phyloP scores from a whole-genome alignment of 1,284 basidiomycete species.

The Prillingera fragicola region DNA sequence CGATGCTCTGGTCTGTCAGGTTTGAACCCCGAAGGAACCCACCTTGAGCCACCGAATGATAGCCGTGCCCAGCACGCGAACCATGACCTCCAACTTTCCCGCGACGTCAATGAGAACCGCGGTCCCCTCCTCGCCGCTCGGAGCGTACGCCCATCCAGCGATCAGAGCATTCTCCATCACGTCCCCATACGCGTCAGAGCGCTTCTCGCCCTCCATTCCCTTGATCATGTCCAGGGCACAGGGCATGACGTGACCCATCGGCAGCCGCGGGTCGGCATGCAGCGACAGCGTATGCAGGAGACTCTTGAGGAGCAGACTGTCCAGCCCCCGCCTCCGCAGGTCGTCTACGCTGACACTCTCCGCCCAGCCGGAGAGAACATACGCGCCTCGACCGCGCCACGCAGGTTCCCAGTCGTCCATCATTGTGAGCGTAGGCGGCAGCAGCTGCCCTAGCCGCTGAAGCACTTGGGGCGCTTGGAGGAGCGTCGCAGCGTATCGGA shows the following conservation, averaged over 20 bases:
- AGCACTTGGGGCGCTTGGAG: constrained; percentile 13
- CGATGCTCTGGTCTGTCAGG: constrained; percentile 29
- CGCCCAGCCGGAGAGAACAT: constrained; percentile 32
- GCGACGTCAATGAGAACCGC: constrained; percentile 31
- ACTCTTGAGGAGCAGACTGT: constrained; percentile 33
- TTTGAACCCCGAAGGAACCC: not conserved
- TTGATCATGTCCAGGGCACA: constrained; percentile 16
- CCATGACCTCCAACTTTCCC: constrained; percentile 29
- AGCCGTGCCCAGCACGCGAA: constrained; percentile 29
- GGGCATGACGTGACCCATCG: constrained; percentile 31
- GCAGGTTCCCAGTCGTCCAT: constrained; percentile 47
- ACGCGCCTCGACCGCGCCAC: constrained; percentile 35
- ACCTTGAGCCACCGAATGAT: constrained; percentile 46
- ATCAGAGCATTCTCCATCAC: constrained; percentile 37
- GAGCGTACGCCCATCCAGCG: constrained; percentile 41
- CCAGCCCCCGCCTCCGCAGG: constrained; percentile 41
- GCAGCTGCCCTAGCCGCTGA: constrained; percentile 35
- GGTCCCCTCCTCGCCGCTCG: constrained; percentile 33
- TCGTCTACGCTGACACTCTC: constrained; percentile 8
- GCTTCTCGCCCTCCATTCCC: constrained; percentile 17
- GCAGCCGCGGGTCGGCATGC: constrained; percentile 34
- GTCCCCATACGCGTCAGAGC: constrained; percentile 27
- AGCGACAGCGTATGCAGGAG: constrained; percentile 41
- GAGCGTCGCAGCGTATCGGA: constrained; percentile 24
- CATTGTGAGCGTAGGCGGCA: constrained; percentile 44